A percentile compares a stretch with the other conserved stretches of the same genome.
Conservation (phyloP, 140 eudicot genomes). For the Anethum foeniculum region DNA sequence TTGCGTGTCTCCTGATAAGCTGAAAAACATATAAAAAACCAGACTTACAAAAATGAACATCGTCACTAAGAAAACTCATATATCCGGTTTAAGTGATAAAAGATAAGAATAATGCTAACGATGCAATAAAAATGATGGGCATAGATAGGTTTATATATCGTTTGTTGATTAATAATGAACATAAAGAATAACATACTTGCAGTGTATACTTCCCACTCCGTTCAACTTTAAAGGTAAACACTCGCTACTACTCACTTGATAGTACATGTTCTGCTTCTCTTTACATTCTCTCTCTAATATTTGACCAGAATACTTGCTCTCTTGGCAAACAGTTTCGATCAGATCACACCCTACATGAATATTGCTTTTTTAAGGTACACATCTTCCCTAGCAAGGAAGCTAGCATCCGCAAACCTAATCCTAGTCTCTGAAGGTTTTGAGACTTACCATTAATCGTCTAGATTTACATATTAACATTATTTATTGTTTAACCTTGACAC, state of each 20-base stretch:
- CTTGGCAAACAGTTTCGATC: not conserved
- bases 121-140: not conserved
- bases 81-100: not conserved
- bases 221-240: not conserved
- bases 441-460: not conserved
- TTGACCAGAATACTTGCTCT: not conserved
- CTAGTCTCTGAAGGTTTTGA: not conserved
- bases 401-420: not conserved
- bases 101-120: not conserved
- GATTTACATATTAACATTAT: not conserved
- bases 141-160: too few relatives aligned
- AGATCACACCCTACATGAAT: not conserved
- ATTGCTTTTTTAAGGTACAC: not conserved
- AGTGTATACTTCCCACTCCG: not conserved
- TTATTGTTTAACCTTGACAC: not conserved
- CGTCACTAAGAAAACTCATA: not conserved
- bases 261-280: not conserved
- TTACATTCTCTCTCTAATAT: not conserved
- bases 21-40: slow-evolving; percentile 20
- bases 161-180: too few relatives aligned
- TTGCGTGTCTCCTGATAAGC: slow-evolving; percentile 94
- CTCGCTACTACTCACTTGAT: not conserved
- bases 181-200: too few relatives aligned
- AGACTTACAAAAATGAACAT: slow-evolving; percentile 1
- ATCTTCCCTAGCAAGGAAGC: not conserved